Conservation (phyloP, 768 basidiomycete species). For the Podaxis pistillaris region DNA sequence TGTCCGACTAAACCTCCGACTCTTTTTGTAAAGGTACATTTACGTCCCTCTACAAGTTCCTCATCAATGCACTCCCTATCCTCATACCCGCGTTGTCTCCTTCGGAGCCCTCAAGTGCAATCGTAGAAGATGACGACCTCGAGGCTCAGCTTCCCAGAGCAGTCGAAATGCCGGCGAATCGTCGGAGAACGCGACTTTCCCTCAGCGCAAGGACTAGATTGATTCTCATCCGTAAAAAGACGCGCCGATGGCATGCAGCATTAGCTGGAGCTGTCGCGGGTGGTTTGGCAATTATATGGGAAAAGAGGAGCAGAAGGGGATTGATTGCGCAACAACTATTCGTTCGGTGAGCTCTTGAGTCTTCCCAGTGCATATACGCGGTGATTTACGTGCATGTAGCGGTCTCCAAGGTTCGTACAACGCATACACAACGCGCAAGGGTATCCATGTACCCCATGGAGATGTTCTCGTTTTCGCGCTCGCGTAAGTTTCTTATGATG, state of each 20-base stretch:
- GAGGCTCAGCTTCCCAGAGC: conserved; percentile 24
- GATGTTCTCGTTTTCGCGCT: conserved; percentile 79
- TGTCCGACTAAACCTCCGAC: neutral
- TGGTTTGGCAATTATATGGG: conserved; percentile 71
- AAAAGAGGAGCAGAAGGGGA: conserved; percentile 61
- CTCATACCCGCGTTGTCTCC: conserved; percentile 51
- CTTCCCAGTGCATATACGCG: neutral
- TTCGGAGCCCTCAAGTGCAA: conserved; percentile 25
- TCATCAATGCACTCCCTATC: conserved; percentile 77
- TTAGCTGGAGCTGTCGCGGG: conserved; percentile 78
- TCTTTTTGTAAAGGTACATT: conserved; percentile 56
- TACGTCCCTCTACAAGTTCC: conserved; percentile 73
- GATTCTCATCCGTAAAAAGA: conserved; percentile 61
- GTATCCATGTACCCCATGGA: conserved; percentile 77
- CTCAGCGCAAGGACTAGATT: conserved; percentile 63
- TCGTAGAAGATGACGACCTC: conserved; percentile 29
- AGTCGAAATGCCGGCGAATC: conserved; percentile 28
- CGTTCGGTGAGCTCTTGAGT: conserved; percentile 59
- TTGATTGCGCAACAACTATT: conserved; percentile 86
- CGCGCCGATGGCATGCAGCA: conserved; percentile 75
- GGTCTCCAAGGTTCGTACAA: conserved; percentile 92
- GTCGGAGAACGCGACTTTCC: conserved; percentile 53
- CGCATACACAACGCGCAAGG: conserved; percentile 62
- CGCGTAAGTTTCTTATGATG: conserved; percentile 42
- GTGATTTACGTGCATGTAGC: conserved; percentile 33